Percentiles rank a stretch among this genome's conserved stretches.
Evolutionary conservation across 768 basidiomycete genomes (phyloP).

Genomic region (Cystofilobasidium macerans): DNA sequence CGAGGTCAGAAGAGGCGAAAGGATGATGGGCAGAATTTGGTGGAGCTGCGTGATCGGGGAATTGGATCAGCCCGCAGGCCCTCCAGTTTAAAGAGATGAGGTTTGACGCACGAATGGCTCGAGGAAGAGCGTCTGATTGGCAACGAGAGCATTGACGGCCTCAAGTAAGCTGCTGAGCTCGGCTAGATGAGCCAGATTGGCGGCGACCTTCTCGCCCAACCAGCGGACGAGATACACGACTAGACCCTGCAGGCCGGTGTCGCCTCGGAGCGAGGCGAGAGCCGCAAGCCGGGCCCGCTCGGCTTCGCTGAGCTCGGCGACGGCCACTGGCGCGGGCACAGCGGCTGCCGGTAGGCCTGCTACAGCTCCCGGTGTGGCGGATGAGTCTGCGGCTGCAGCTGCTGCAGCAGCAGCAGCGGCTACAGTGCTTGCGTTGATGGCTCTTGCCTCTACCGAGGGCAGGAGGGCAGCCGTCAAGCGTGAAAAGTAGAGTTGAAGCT

Average conservation of each 20-base stretch:
- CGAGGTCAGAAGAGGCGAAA: slow-evolving; percentile 82
- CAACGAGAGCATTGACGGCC: slow-evolving; percentile 69
- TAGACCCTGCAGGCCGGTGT: slow-evolving; percentile 82
- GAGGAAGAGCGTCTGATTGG: slow-evolving; percentile 78
- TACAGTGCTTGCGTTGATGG: background rate
- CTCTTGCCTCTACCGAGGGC: slow-evolving; percentile 39
- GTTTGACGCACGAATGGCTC: slow-evolving; percentile 93
- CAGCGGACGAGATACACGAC: slow-evolving; percentile 89
- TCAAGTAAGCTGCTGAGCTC: slow-evolving; percentile 72
- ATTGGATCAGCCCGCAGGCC: background rate
- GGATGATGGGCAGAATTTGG: slow-evolving; percentile 83
- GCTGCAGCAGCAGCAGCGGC: background rate
- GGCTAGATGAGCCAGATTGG: slow-evolving; percentile 47
- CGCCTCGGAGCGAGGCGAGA: slow-evolving; percentile 72
- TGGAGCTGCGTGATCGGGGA: slow-evolving; percentile 68
- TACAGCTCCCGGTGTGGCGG: too few relatives aligned
- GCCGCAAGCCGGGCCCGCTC: slow-evolving; percentile 68
- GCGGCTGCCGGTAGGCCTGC: too few relatives aligned
- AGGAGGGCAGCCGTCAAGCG: slow-evolving; percentile 75
- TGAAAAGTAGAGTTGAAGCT: slow-evolving; percentile 87
- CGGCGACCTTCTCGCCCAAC: slow-evolving; percentile 64
- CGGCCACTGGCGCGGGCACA: too few relatives aligned
- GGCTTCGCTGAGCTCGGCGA: slow-evolving; percentile 36
- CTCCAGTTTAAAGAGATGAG: background rate
- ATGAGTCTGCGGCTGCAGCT: too few relatives aligned